Evolutionary conservation across 2,329 filamentous ascomycete genomes (phyloP).

Genomic region (Neocatenulostroma microsporum): DNA sequence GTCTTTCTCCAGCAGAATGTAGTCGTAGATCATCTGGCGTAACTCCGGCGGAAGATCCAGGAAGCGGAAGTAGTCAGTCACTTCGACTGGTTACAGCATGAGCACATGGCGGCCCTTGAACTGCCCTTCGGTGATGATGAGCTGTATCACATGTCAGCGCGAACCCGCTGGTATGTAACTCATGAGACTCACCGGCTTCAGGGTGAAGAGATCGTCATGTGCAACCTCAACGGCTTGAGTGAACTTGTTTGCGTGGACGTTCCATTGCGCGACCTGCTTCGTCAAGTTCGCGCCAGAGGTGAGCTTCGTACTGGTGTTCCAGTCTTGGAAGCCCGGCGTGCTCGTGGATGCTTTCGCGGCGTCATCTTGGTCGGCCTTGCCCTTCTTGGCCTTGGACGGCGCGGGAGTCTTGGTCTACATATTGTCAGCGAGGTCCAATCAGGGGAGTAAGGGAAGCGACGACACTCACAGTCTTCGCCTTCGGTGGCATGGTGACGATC

Average conservation of each 20-base stretch:
- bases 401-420: not conserved
- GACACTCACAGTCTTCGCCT: too few species aligned
- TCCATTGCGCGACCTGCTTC: slow-evolving; percentile 3
- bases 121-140: slow-evolving; percentile 13
- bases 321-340: not conserved
- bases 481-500: too few species aligned
- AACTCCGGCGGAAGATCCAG: slow-evolving; percentile 17
- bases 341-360: not conserved
- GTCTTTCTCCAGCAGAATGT: slow-evolving; percentile 6
- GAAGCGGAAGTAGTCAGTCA: slow-evolving; percentile 12
- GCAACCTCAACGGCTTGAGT: slow-evolving; percentile 6
- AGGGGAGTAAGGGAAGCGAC: not conserved
- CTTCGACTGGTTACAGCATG: slow-evolving; percentile 9
- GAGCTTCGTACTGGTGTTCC: slow-evolving; percentile 1
- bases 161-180: not conserved
- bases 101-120: slow-evolving; percentile 14
- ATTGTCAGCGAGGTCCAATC: not conserved
- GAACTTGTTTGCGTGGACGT: slow-evolving; percentile 2
- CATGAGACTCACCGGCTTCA: slow-evolving; percentile 8
- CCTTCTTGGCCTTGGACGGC: not conserved
- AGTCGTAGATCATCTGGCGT: slow-evolving; percentile 9
- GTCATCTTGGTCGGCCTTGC: not conserved
- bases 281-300: not conserved
- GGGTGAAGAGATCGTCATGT: slow-evolving; percentile 6
- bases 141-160: slow-evolving; percentile 4